phyloP scores from a whole-genome alignment of 148 eudicot species.

The Agrostemma githago region DNA sequence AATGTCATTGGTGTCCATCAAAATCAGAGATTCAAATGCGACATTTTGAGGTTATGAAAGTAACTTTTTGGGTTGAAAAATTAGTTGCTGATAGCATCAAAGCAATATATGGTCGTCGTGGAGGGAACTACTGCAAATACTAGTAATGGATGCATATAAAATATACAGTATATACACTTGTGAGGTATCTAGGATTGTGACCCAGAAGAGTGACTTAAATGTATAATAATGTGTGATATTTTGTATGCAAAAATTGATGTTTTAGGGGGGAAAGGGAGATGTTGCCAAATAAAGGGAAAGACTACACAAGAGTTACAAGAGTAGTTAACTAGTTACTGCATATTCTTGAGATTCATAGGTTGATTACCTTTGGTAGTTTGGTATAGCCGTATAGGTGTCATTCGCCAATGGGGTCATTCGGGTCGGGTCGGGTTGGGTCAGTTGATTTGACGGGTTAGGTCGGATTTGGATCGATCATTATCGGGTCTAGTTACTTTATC shows the following conservation, averaged over 20 bases:
- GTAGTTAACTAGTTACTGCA: slow-evolving; percentile 7
- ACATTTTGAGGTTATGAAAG: slow-evolving; percentile 12
- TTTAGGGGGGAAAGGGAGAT: not conserved
- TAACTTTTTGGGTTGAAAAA: slow-evolving; percentile 9
- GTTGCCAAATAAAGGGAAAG: not conserved
- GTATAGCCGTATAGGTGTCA: no score
- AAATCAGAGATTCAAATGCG: slow-evolving; percentile 19
- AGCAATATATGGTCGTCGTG: not conserved
- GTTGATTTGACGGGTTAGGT: no score
- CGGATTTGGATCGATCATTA: no score
- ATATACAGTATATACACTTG: slow-evolving; percentile 2
- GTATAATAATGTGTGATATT: not conserved
- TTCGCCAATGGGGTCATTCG: no score
- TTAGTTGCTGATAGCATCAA: not conserved
- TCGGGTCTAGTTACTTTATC: no score
- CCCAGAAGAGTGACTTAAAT: slow-evolving; percentile 7
- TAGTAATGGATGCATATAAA: not conserved
- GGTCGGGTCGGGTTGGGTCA: no score
- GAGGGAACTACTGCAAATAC: not conserved
- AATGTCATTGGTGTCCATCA: slow-evolving; percentile 19
- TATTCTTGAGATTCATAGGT: slow-evolving; percentile 8
- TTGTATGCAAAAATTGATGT: not conserved
- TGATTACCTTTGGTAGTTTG: no score
- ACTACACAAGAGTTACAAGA: not conserved
- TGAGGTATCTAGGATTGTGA: slow-evolving; percentile 2